Evolutionary conservation across 78 protist species (phyloP).

Genomic region (Dictyostelium purpureum): DNA sequence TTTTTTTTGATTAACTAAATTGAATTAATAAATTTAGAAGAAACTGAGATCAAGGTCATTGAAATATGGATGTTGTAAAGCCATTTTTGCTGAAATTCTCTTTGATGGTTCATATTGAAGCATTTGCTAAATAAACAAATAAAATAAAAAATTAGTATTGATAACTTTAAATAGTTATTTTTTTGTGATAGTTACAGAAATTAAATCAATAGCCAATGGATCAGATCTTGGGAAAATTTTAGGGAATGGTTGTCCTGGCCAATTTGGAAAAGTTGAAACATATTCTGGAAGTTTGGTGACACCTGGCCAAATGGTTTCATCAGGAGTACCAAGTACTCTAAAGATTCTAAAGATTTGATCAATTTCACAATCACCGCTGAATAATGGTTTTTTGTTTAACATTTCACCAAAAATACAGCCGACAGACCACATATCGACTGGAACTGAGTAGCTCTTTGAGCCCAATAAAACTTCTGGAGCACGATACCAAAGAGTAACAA

Average conservation of each 20-base stretch:
- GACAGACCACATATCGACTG: constrained; percentile 98
- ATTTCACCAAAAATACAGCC: constrained; percentile 99
- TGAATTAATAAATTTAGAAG: constrained; percentile 4
- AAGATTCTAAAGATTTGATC: constrained; percentile 97
- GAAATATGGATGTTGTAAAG: constrained; percentile 93
- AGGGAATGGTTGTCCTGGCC: constrained; percentile 79
- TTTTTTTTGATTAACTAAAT: not conserved
- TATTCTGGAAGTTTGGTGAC: constrained; percentile 89
- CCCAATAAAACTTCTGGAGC: constrained; percentile 99
- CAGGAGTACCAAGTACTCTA: constrained; percentile 92
- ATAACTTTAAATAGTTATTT: not conserved
- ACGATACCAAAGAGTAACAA: constrained; percentile 98
- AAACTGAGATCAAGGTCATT: constrained; percentile 66
- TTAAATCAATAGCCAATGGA: constrained; percentile 83
- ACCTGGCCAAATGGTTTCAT: constrained; percentile 91
- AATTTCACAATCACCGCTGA: constrained; percentile 95
- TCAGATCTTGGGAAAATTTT: constrained; percentile 67
- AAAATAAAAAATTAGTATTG: not conserved
- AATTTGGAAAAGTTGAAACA: constrained; percentile 86
- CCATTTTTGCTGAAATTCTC: constrained; percentile 92
- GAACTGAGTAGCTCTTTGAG: constrained; percentile 91
- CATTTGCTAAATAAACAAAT: constrained; percentile 54
- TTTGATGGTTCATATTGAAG: constrained; percentile 91
- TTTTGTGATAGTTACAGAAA: constrained; percentile 14
- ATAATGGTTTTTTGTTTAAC: constrained; percentile 92